Conservation (phyloP, 345 rosid species). For the Draba incana region DNA sequence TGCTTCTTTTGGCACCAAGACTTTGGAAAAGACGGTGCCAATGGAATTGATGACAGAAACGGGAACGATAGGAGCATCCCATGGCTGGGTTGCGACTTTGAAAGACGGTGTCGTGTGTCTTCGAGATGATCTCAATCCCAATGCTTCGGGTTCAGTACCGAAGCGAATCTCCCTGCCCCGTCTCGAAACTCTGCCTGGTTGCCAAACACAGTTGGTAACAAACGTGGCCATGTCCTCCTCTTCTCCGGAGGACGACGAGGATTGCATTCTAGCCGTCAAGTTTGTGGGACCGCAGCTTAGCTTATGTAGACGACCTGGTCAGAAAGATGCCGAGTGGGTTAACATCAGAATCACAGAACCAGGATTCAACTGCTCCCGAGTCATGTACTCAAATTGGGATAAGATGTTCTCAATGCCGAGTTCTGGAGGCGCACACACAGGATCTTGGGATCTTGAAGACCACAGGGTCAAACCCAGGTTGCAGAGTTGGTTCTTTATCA, state of each 20-base stretch:
- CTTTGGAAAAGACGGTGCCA: slow-evolving; percentile 2
- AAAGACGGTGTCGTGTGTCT: slow-evolving; percentile 5
- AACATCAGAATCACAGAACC: not conserved
- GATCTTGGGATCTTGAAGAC: not conserved
- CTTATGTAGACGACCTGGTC: not conserved
- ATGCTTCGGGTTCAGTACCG: not conserved
- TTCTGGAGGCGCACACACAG: not conserved
- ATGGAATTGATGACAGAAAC: not conserved
- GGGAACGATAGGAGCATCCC: slow-evolving; percentile 15
- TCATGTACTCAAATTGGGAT: not conserved
- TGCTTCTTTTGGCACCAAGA: not conserved
- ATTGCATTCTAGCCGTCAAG: not conserved
- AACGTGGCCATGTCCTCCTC: slow-evolving; percentile 13
- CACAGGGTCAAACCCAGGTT: not conserved
- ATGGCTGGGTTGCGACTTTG: slow-evolving; percentile 12
- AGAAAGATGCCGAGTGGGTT: not conserved
- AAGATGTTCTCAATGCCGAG: not conserved
- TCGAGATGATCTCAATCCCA: slow-evolving; percentile 2
- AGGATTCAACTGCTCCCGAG: not conserved
- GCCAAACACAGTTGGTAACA: slow-evolving; percentile 13
- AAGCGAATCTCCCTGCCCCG: slow-evolving; percentile 8
- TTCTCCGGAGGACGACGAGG: slow-evolving; percentile 1
- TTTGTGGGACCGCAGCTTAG: slow-evolving; percentile 4
- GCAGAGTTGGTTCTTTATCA: not conserved
- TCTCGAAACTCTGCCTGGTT: slow-evolving; percentile 4